phyloP scores from a whole-genome alignment of 805 yeast species.

The Komagataella pseudopastoris region DNA sequence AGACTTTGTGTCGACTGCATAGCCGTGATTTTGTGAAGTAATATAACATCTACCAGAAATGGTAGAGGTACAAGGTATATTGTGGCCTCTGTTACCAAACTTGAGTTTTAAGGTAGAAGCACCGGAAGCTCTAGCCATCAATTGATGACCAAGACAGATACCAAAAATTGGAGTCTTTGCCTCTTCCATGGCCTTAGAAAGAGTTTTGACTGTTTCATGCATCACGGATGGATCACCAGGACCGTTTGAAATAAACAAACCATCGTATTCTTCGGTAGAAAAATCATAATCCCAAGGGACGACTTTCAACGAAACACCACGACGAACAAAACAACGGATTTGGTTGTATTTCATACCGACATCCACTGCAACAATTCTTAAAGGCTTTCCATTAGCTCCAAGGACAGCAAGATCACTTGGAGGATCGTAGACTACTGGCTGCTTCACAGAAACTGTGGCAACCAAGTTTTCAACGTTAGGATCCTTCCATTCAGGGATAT shows the following conservation, averaged over 20 bases:
- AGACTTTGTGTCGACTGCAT: constrained; percentile 79
- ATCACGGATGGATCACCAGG: constrained; percentile 98
- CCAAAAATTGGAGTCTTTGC: constrained; percentile 88
- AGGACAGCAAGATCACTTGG: constrained; percentile 32
- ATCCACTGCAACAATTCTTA: constrained; percentile 83
- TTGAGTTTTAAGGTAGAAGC: constrained; percentile 85
- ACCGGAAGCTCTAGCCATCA: constrained; percentile 89
- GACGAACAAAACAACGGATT: constrained; percentile 87
- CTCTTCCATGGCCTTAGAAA: constrained; percentile 42
- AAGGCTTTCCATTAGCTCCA: constrained; percentile 61
- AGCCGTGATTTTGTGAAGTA: constrained; percentile 98
- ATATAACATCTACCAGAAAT: constrained; percentile 94
- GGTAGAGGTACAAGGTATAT: constrained; percentile 86
- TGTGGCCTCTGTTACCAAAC: constrained; percentile 99
- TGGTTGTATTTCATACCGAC: constrained; percentile 98
- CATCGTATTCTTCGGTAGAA: constrained; percentile 74
- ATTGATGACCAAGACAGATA: constrained; percentile 97
- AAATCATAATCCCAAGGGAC: constrained; percentile 94
- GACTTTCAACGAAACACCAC: constrained; percentile 92
- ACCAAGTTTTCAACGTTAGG: constrained; percentile 90
- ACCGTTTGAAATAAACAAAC: constrained; percentile 93
- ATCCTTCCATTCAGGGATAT: constrained; percentile 80
- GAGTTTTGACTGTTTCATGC: constrained; percentile 47
- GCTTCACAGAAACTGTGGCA: constrained; percentile 71
- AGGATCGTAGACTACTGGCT: constrained; percentile 71